phyloP scores from a whole-genome alignment of 2,329 filamentous ascomycete genomes.

The Truncatella angustata region DNA sequence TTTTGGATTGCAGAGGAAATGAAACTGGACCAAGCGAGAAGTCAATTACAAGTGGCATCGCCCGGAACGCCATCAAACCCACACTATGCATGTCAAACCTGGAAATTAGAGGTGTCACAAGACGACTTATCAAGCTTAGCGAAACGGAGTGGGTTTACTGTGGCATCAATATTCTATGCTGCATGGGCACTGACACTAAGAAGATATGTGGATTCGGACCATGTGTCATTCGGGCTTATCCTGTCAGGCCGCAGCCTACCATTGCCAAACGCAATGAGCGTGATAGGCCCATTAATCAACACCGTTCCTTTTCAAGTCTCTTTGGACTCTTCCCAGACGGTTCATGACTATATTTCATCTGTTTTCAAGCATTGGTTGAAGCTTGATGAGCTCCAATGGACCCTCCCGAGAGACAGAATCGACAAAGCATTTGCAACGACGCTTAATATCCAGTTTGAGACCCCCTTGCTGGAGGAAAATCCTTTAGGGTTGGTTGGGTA shows the following conservation, averaged over 20 bases:
- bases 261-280: slow-evolving; percentile 22
- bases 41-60: no score
- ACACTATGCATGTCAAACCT: not conserved
- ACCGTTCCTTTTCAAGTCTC: slow-evolving; percentile 22
- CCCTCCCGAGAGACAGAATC: slow-evolving; percentile 11
- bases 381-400: slow-evolving; percentile 15
- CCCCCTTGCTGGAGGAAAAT: slow-evolving; percentile 1
- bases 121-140: not conserved
- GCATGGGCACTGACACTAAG: slow-evolving; percentile 35
- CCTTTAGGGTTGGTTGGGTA: no score
- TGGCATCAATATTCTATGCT: not conserved
- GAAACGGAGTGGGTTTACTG: not conserved
- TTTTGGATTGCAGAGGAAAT: no score
- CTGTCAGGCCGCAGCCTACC: slow-evolving; percentile 33
- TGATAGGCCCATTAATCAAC: slow-evolving; percentile 34
- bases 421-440: slow-evolving; percentile 2
- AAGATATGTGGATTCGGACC: slow-evolving; percentile 26
- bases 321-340: slow-evolving; percentile 12
- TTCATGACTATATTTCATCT: slow-evolving; percentile 13
- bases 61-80: no score
- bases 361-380: slow-evolving; percentile 9
- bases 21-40: no score
- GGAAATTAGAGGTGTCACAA: not conserved
- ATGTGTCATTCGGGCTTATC: slow-evolving; percentile 32
- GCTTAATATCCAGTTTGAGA: slow-evolving; percentile 6